These are phyloP conservation scores for Elsinoe australis DNA, from an alignment of 2,329 filamentous ascomycete species.

Conservation along the genomic window DNA sequence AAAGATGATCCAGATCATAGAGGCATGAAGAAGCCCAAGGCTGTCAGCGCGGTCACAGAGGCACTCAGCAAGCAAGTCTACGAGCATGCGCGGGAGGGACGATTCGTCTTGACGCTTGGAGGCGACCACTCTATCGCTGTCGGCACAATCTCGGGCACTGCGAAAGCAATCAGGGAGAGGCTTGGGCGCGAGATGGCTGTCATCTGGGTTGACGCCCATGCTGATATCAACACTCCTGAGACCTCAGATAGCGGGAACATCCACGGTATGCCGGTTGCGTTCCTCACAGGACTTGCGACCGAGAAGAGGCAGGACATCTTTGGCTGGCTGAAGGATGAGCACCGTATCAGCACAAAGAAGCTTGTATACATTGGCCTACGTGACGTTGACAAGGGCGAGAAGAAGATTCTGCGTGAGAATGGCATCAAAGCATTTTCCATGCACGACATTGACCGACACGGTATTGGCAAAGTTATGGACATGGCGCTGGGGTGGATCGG, in stretches of 20 bases:
- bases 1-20: conserved; percentile 68
- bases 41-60: conserved; percentile 77
- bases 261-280: conserved; percentile 95
- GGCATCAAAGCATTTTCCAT: conserved; percentile 95
- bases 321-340: conserved; percentile 75
- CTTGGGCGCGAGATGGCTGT: conserved; percentile 78
- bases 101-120: conserved; percentile 85
- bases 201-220: conserved; percentile 97
- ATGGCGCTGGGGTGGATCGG: conserved; percentile 98
- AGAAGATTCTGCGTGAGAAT: conserved; percentile 79
- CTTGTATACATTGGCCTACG: conserved; percentile 93
- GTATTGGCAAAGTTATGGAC: conserved; percentile 92
- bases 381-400: conserved; percentile 90
- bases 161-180: conserved; percentile 77
- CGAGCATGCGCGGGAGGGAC: conserved; percentile 70
- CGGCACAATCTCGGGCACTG: conserved; percentile 80
- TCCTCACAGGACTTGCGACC: conserved; percentile 74
- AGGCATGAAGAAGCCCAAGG: conserved; percentile 86
- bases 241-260: conserved; percentile 84
- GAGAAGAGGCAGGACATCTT: conserved; percentile 73
- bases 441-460: conserved; percentile 93
- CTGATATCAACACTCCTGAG: conserved; percentile 96
- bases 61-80: conserved; percentile 79
- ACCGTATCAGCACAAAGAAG: conserved; percentile 66
- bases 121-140: conserved; percentile 97